phyloP scores from a whole-genome alignment of 176 grass and related monocot genomes.

The Bromus sterilis region DNA sequence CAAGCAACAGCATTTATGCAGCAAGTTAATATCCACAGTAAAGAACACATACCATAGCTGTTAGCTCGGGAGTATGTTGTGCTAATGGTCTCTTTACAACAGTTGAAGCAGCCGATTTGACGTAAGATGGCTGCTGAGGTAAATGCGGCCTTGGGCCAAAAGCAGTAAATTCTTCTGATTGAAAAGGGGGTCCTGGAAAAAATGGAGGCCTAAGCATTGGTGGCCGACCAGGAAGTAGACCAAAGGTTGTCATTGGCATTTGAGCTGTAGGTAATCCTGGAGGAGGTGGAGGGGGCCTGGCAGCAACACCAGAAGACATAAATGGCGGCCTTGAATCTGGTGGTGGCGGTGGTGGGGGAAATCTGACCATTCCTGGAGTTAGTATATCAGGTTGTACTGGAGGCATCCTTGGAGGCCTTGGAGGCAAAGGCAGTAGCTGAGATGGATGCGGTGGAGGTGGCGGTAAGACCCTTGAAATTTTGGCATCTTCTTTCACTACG shows the following conservation, averaged over 20 bases:
- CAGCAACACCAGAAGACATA: conserved; percentile 58
- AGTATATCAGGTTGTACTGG: conserved; percentile 60
- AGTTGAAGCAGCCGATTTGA: conserved; percentile 92
- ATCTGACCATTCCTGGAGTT: conserved; percentile 54
- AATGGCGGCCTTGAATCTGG: conserved; percentile 62
- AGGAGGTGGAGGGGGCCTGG: conserved; percentile 60
- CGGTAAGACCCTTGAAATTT: conserved; percentile 22
- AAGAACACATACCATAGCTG: conserved; percentile 75
- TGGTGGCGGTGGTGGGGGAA: conserved; percentile 73
- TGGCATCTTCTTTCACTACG: conserved; percentile 32
- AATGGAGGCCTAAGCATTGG: conserved; percentile 48
- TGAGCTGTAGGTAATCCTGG: conserved; percentile 58
- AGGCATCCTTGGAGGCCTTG: conserved; percentile 48
- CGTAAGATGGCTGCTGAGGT: conserved; percentile 93
- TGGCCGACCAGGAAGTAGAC: conserved; percentile 64
- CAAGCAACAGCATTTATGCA: neutral
- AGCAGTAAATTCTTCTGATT: conserved; percentile 53
- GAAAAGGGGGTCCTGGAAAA: conserved; percentile 34
- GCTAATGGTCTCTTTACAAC: conserved; percentile 96
- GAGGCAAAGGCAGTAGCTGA: conserved; percentile 53
- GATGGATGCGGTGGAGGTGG: conserved; percentile 34
- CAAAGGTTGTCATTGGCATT: conserved; percentile 59
- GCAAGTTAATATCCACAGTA: neutral
- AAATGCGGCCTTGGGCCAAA: conserved; percentile 52
- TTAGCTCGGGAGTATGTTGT: conserved; percentile 93